A percentile compares a stretch with the other conserved stretches of the same genome.
Conservation (phyloP, 1,139 yeast species). For the Pichia inconspicua region DNA sequence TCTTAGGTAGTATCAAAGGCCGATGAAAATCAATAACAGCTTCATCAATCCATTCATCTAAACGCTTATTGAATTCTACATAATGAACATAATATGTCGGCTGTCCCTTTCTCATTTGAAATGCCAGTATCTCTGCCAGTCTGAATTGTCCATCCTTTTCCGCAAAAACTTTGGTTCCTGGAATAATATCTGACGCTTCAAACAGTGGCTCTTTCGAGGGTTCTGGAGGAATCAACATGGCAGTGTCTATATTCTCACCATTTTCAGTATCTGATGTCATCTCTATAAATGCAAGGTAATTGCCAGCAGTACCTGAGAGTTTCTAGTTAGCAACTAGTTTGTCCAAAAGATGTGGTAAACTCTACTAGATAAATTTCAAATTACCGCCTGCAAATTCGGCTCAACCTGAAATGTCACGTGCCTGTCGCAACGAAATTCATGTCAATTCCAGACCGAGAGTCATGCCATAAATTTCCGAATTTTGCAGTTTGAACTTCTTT, state of each 20-base stretch:
- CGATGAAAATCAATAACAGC: conserved; percentile 62
- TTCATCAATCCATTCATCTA: conserved; percentile 86
- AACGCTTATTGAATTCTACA: conserved; percentile 84
- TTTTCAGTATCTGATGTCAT: conserved; percentile 28
- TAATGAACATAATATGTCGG: conserved; percentile 87
- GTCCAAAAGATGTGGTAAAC: too few species aligned
- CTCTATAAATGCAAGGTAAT: too few species aligned
- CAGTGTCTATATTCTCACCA: conserved; percentile 22
- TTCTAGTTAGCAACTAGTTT: too few species aligned
- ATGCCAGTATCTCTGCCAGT: conserved; percentile 77
- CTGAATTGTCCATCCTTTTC: conserved; percentile 73
- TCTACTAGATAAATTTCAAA: not conserved
- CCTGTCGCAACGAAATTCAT: not conserved
- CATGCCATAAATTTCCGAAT: not conserved
- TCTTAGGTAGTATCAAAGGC: conserved; percentile 66
- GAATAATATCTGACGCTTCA: conserved; percentile 41
- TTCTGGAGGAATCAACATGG: conserved; percentile 25
- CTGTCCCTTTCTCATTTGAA: conserved; percentile 67
- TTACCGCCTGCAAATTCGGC: too few species aligned
- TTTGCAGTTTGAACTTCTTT: not conserved
- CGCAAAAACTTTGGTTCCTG: conserved; percentile 78
- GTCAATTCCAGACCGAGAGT: not conserved
- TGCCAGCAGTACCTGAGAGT: not conserved
- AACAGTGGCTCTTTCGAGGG: conserved; percentile 22
- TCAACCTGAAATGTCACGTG: not conserved